Percentiles rank a stretch among this genome's conserved stretches.
These are phyloP conservation scores for Pseudisothecium myosuroides DNA, from an alignment of 225 moss, liverwort and hornwort species.

Conservation along the genomic window DNA sequence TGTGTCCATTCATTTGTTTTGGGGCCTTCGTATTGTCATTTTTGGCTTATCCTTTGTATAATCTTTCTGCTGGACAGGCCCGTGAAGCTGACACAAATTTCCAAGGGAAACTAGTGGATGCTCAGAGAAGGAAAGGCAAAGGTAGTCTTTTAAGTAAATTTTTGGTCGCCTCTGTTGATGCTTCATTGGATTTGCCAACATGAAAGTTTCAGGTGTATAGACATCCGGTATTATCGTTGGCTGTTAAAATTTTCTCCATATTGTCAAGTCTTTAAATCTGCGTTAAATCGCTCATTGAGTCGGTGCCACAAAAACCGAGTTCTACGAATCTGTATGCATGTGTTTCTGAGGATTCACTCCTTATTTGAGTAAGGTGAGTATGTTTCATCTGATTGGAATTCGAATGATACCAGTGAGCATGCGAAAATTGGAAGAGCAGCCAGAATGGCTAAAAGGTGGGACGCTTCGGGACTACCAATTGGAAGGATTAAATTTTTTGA, in stretches of 20 bases:
- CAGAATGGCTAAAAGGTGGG: constrained; percentile 96
- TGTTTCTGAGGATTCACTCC: not conserved
- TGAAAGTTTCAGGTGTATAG: not conserved
- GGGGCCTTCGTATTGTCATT: not conserved
- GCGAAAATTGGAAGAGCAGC: constrained; percentile 91
- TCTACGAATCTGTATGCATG: not conserved
- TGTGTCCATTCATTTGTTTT: not conserved
- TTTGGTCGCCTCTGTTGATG: not conserved
- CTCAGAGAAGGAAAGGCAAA: constrained; percentile 89
- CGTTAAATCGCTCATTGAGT: not conserved
- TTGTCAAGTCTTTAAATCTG: not conserved
- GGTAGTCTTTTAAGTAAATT: constrained; percentile 21
- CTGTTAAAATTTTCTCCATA: not conserved
- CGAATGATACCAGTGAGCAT: constrained; percentile 55
- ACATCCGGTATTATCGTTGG: not conserved
- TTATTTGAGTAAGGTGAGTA: not conserved
- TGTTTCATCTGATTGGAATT: not conserved
- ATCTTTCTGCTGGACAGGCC: constrained; percentile 37
- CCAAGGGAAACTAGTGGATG: constrained; percentile 78
- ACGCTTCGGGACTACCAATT: constrained; percentile 96
- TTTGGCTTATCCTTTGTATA: not conserved
- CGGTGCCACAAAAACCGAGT: not conserved
- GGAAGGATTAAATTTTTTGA: constrained; percentile 94
- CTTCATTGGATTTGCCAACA: not conserved
- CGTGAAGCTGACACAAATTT: constrained; percentile 74